Base-by-base conservation (phyloP, 1,284 basidiomycete genomes). In the Cryptococcus jaspeensis region DNA sequence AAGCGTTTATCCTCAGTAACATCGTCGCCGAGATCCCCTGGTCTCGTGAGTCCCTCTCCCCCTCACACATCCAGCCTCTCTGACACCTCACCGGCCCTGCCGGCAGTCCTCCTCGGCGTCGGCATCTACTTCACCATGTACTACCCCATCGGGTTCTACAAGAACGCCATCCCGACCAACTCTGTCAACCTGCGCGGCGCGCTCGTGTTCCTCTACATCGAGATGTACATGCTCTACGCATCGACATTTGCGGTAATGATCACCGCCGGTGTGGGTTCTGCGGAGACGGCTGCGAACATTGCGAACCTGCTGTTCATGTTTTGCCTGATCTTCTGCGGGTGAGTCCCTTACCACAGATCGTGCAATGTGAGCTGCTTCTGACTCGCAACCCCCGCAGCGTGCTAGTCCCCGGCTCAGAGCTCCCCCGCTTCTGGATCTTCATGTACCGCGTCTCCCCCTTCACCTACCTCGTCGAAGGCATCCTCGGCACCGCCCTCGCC, bases 391-490 rank as follows among this genome's bases (percentile, higher is more conserved):
- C 18, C 28, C 32, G 83, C 75, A 83, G 85, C 63, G 73, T 78
- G 38, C 65, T 79, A 16, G 74, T 70, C 16, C 63, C 73, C 2
- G 51, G 58, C 39, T 35, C 56, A n/a, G 48, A 62, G 32, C 82
- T 90, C 5, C 85, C 85, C 5, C 66, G 69, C n/a, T 90, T 88
- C 85, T 90, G 88, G 88, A 79, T 79, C 62, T 91, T 88, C 86
- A 88, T 90, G 86, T 88, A 90, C 76, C 82, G 81, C 46, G 73
- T 88, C 5, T 88, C 87, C 2, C 89, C 89, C 0, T 90, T 85
- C 75, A 88, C 86, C 11, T 79, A 76, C 60, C 57, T 78, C 32
- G 70, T 77, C 43, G 78, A 80, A 55, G 75, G 75, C 5, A 73
- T 80, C 54, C 64, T 79, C n/a, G 63, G 63, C 13, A 66, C 71